Evolutionary conservation across 768 basidiomycete genomes (phyloP), one percentile per base, ranked within the genome.

Genomic region (Porpolomopsis calyptriformis): DNA sequence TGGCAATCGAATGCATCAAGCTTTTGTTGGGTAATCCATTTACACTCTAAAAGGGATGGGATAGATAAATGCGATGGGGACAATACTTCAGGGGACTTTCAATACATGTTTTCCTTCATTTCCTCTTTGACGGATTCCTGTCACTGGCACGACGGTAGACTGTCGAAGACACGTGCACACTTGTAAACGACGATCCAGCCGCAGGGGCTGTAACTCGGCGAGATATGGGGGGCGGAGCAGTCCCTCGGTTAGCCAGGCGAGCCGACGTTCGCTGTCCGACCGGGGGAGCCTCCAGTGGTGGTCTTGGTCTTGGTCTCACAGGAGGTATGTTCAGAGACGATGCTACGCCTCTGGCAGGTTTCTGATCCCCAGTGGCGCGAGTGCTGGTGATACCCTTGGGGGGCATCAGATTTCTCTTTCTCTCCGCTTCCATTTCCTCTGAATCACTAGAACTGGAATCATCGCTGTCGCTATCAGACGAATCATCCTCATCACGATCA

Each of bases 121-220:
- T 25, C 26, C 19, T 24, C 29, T 29, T 43, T 3, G 27, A 14
- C 29, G 42, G 16, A 29, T 43, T 43, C 42, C 29, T 29, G 42
- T 43, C 42, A 19, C 29, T 43, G 16, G 42, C 42, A n/a, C 20
- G 42, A 4, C 42, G 42, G 42, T 33, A 27, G 7, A 31, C 40
- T 6, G 19, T 26, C 4, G 42, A 43, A 4, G 42, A 18, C 18
- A 26, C 8, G 10, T 27, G n/a, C 27, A 43, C 42, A 6, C 14
- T 26, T 2, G 42, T 29, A 18, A 31, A 27, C 27, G 42, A 43
- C n/a, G 42, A 31, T 8, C 42, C 42, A 10, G 26, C n/a, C 12
- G 42, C 42, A 4, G 42, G 42, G 14, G 27, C 42, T 3, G 29
- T 43, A 3, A 43, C 42, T 4, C 42, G 42, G 31, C 42, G 42